These are phyloP conservation scores for Gynostemma pentaphyllum DNA, from an alignment of 306 rosid genomes.

Conservation along the genomic window DNA sequence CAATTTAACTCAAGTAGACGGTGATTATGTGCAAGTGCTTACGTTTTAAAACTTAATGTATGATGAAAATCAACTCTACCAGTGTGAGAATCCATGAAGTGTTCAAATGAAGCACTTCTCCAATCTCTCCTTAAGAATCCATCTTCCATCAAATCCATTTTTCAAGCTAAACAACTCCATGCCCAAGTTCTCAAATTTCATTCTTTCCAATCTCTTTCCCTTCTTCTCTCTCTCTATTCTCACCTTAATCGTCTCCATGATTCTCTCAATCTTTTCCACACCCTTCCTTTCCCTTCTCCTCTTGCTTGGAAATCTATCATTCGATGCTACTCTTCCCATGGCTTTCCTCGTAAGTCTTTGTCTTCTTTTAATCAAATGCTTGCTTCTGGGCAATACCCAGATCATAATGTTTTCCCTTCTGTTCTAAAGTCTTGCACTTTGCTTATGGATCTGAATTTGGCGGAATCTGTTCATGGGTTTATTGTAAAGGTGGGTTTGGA, in stretches of 20 bases:
- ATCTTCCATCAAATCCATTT: constrained; percentile 14
- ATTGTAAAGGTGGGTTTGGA: constrained; percentile 38
- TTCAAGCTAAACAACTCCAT: constrained; percentile 53
- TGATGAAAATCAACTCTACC: too few species aligned
- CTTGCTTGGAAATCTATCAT: constrained; percentile 53
- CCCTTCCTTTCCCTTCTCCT: constrained; percentile 35
- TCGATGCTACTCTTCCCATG: constrained; percentile 55
- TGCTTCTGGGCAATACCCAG: constrained; percentile 24
- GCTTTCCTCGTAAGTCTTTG: constrained; percentile 30
- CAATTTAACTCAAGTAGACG: too few species aligned
- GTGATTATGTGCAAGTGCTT: too few species aligned
- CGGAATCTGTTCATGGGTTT: constrained; percentile 50
- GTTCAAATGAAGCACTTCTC: constrained; percentile 21
- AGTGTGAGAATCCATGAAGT: too few species aligned
- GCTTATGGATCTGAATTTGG: constrained; percentile 33
- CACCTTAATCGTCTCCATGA: constrained; percentile 32
- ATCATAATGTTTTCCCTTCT: constrained; percentile 57
- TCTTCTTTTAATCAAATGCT: constrained; percentile 42
- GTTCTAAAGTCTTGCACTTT: constrained; percentile 54
- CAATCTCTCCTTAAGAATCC: constrained; percentile 27
- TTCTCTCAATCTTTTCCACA: constrained; percentile 32
- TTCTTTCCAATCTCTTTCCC: constrained; percentile 24
- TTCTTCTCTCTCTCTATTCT: constrained; percentile 50
- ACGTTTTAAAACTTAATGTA: too few species aligned
- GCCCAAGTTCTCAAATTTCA: constrained; percentile 50